Evolutionary conservation across 2,329 filamentous ascomycete species (phyloP).

Genomic region (Paracoccidioides lutzii): DNA sequence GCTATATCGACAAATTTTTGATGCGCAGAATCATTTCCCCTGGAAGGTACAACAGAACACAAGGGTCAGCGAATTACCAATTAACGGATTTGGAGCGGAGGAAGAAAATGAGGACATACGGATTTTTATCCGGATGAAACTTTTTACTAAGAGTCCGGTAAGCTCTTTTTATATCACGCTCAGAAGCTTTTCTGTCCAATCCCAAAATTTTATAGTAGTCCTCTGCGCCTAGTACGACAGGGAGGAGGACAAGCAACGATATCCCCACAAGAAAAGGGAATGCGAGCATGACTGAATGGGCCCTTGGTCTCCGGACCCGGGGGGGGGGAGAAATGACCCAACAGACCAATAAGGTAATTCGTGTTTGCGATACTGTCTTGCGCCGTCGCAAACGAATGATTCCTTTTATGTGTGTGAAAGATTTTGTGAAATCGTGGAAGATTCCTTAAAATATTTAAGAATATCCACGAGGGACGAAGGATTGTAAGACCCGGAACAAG

Average conservation of each 20-base stretch:
- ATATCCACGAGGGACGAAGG: background rate
- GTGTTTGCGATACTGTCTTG: background rate
- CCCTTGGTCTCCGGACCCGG: background rate
- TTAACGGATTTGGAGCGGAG: background rate
- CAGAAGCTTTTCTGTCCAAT: slow-evolving; percentile 63
- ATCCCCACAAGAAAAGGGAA: slow-evolving; percentile 21
- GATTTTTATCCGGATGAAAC: slow-evolving; percentile 96
- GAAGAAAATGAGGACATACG: slow-evolving; percentile 43
- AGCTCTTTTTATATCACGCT: slow-evolving; percentile 83
- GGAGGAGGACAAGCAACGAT: slow-evolving; percentile 24
- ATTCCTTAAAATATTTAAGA: background rate
- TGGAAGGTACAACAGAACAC: slow-evolving; percentile 23
- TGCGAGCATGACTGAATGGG: slow-evolving; percentile 20
- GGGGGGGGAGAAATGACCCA: background rate
- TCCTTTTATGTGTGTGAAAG: too few relatives aligned
- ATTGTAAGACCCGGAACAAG: background rate
- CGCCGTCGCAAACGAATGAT: background rate
- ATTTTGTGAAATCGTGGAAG: too few relatives aligned
- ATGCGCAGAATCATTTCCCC: slow-evolving; percentile 64
- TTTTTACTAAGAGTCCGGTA: slow-evolving; percentile 90
- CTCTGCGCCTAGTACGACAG: slow-evolving; percentile 30
- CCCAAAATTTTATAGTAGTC: slow-evolving; percentile 59
- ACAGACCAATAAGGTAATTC: background rate
- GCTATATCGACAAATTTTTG: slow-evolving; percentile 89
- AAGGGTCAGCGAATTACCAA: background rate